Percentiles rank a stretch among this genome's conserved stretches.
Conservation (phyloP, 2,329 filamentous ascomycete genomes). For the Phialemoniopsis sp. region DNA sequence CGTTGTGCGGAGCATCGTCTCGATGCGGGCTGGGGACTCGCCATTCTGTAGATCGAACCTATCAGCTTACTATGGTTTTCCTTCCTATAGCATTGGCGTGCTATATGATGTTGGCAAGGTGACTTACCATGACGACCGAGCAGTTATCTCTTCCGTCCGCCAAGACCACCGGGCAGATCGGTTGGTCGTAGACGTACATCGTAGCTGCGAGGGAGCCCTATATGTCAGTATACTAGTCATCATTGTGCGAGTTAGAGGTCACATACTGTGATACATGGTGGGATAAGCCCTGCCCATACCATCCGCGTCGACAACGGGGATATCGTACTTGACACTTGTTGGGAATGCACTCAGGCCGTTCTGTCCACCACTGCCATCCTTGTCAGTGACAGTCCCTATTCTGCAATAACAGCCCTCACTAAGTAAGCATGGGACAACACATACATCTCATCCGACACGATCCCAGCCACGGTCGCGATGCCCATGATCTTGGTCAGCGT, state of each 20-base stretch:
- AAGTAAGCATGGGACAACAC: conserved; percentile 5
- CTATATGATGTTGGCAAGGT: no score
- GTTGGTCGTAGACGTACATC: conserved; percentile 30
- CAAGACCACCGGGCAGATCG: conserved; percentile 28
- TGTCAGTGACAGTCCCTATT: conserved; percentile 9
- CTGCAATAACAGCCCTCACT: background rate
- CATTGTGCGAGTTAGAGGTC: no score
- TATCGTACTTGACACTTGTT: conserved; percentile 24
- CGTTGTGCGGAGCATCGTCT: conserved; percentile 27
- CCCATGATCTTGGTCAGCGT: conserved; percentile 25
- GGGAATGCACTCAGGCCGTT: conserved; percentile 31
- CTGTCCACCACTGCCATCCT: conserved; percentile 23
- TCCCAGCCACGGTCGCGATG: conserved; percentile 22
- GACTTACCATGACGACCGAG: conserved; percentile 24
- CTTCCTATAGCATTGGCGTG: no score
- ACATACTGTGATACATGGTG: conserved; percentile 27
- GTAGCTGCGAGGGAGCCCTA: conserved; percentile 19
- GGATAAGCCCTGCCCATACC: conserved; percentile 33
- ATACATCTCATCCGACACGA: conserved; percentile 32
- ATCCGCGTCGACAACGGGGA: conserved; percentile 31
- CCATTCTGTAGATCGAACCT: no score
- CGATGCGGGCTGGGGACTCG: conserved; percentile 26
- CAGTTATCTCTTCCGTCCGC: conserved; percentile 31
- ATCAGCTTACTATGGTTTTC: no score
- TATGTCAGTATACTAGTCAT: no score